phyloP scores from a whole-genome alignment of 108 stramenopile genomes.

The Ochromonas danica region DNA sequence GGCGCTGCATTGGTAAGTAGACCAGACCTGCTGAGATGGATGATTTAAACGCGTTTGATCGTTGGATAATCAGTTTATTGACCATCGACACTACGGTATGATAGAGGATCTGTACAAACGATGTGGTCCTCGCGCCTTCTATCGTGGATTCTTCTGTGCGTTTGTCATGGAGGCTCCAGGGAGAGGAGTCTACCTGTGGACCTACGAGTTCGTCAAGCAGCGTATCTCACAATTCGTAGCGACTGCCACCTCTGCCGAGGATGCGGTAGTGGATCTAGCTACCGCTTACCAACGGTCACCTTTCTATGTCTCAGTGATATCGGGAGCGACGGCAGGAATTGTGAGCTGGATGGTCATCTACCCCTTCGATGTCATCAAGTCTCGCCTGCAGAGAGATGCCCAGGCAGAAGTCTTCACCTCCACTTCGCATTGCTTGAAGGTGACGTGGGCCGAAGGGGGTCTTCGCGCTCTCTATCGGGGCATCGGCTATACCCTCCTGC shows the following conservation, averaged over 20 bases:
- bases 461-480: background rate
- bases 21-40: too few species aligned
- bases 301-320: background rate
- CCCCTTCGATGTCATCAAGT: conserved; percentile 20
- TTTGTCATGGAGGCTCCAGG: background rate
- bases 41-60: too few species aligned
- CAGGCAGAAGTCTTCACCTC: background rate
- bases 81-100: too few species aligned
- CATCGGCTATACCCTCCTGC: background rate
- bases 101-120: too few species aligned
- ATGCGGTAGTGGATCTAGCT: background rate
- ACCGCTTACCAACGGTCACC: too few species aligned
- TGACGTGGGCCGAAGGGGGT: conserved; percentile 17
- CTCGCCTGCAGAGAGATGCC: background rate
- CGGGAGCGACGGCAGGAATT: background rate
- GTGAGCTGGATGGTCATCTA: background rate
- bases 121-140: too few species aligned
- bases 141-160: background rate
- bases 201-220: background rate
- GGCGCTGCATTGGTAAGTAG: too few species aligned
- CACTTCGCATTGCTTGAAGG: background rate
- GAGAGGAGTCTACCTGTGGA: conserved; percentile 7
- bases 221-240: background rate
- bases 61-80: too few species aligned
- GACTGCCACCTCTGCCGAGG: background rate